Percentiles rank a stretch among this genome's conserved stretches.
These are phyloP conservation scores for Fusarium sp. DNA, from an alignment of 2,329 filamentous ascomycete genomes.

Conservation along the genomic window DNA sequence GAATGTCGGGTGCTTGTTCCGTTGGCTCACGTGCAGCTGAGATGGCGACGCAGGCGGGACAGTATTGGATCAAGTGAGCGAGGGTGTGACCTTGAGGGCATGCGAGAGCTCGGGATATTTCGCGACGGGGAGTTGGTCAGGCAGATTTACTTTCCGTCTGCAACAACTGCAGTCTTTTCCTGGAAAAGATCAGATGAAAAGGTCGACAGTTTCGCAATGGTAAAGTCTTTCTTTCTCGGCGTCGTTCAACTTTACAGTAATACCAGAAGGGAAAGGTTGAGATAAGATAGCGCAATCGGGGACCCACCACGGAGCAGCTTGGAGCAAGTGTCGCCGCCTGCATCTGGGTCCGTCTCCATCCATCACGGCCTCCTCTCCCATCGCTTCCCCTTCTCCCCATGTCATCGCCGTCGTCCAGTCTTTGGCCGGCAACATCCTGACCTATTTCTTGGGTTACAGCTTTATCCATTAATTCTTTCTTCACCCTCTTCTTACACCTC, in stretches of 20 bases:
- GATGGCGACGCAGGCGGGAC: constrained; percentile 9
- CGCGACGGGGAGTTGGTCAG: background rate
- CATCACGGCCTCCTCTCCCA: constrained; percentile 5
- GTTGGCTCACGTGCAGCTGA: constrained; percentile 37
- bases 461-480: background rate
- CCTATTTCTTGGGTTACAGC: background rate
- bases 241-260: constrained; percentile 1
- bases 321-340: background rate
- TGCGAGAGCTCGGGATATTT: constrained; percentile 22
- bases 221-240: background rate
- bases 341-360: background rate
- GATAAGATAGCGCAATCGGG: constrained; percentile 30
- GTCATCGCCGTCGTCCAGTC: constrained; percentile 9
- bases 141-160: background rate
- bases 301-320: background rate
- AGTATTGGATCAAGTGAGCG: constrained; percentile 24
- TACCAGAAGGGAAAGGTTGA: constrained; percentile 29
- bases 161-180: background rate
- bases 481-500: background rate
- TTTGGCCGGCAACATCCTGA: constrained; percentile 14
- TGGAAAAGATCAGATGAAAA: background rate
- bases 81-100: constrained; percentile 27
- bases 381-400: constrained; percentile 15
- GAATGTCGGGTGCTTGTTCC: constrained; percentile 21
- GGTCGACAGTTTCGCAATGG: background rate